Conservation (phyloP, 1,139 yeast genomes). For the Geotrichum citri-aurantii region DNA sequence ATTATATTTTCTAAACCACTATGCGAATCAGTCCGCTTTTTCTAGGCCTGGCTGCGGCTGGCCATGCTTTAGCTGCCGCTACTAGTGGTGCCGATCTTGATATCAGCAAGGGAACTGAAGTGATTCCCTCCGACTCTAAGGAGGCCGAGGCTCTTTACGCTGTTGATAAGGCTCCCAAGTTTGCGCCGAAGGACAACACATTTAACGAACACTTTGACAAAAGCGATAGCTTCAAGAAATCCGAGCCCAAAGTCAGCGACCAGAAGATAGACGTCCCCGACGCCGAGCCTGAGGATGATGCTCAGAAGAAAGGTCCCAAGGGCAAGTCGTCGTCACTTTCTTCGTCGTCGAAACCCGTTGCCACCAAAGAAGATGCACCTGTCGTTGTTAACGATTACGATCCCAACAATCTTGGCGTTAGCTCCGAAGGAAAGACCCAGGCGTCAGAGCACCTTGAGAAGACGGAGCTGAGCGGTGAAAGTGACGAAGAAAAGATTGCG, state of each 20-base stretch:
- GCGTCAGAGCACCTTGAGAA: slow-evolving; percentile 17
- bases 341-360: slow-evolving; percentile 22
- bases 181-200: slow-evolving; percentile 37
- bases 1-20: neutral
- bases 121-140: slow-evolving; percentile 32
- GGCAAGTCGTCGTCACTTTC: neutral
- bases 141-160: slow-evolving; percentile 30
- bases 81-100: slow-evolving; percentile 23
- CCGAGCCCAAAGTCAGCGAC: slow-evolving; percentile 31
- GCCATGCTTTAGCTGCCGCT: slow-evolving; percentile 14
- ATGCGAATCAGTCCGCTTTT: slow-evolving; percentile 19
- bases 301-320: slow-evolving; percentile 27
- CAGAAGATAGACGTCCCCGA: slow-evolving; percentile 29
- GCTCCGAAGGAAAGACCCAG: slow-evolving; percentile 24
- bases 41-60: slow-evolving; percentile 11
- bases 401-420: slow-evolving; percentile 36
- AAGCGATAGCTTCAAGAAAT: slow-evolving; percentile 31
- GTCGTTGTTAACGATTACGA: slow-evolving; percentile 38
- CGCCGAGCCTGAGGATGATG: slow-evolving; percentile 21
- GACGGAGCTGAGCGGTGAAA: slow-evolving; percentile 4
- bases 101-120: slow-evolving; percentile 30
- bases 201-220: slow-evolving; percentile 27
- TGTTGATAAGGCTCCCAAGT: slow-evolving; percentile 33
- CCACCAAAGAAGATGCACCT: slow-evolving; percentile 31
- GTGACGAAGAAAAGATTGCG: slow-evolving; percentile 10